Evolutionary conservation across 2,329 filamentous ascomycete genomes (phyloP), one percentile per base, ranked within the genome.

Genomic region (Apiospora koreana): DNA sequence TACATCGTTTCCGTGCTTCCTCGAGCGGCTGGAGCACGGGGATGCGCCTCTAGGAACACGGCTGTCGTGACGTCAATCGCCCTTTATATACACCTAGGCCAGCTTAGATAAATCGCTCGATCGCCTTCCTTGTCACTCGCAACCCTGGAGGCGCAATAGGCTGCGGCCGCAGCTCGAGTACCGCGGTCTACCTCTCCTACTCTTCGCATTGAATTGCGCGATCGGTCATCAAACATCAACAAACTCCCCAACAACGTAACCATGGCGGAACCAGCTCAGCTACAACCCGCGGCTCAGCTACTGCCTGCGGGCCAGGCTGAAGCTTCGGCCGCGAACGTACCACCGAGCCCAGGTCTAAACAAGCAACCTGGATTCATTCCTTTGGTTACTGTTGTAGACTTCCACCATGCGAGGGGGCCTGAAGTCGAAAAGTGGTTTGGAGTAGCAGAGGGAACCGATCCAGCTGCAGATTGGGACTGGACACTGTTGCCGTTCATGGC

Each of bases 341-440:
- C 66, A 16, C 66, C 45, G 7, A 68, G 66, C 66, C 46, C 66
- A 21, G 66, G 43, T 16, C 9, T 48, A n/a, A 42, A 14, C n/a
- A 45, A 62, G 42, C 72, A 75, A 65, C 72, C 76, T 12, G 82
- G 83, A 71, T 92, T 91, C 79, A 83, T 85, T 70, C 93, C 93
- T 62, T 86, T 95, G 78, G 92, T 95, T 66, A 90, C 91, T 73
- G 92, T 95, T 71, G 92, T 95, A 76, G 93, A 92, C 80, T 95
- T 95, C 79, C 93, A 95, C 81, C 93, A 95, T 86, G 92, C 93
- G 69, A 86, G 89, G 79, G 96, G 96, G 10, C 96, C 96, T 42
- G 96, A 99, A 83, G 93, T 98, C 70, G 95, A 98, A 84, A 89
- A 87, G 77, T 98, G 95, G 93, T 94, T 97, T 79, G 94, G 94